A percentile compares a stretch with the other conserved stretches of the same genome.
Evolutionary conservation across 2,329 filamentous ascomycete genomes (phyloP).

Genomic region (Tolypocladium ovalisporum): DNA sequence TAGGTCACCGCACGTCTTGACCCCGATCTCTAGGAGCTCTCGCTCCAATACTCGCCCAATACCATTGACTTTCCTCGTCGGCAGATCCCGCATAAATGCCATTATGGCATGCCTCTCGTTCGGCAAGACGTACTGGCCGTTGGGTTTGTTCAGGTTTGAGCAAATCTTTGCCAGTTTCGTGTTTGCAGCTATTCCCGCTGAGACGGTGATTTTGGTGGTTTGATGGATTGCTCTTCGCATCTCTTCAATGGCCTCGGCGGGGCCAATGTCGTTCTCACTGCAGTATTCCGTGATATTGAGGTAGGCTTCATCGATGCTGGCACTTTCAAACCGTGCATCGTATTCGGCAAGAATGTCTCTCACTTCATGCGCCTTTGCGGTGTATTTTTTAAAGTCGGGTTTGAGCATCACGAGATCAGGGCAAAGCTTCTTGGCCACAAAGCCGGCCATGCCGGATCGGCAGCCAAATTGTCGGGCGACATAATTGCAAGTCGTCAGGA

Average conservation of each 20-base stretch:
- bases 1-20: constrained; percentile 83
- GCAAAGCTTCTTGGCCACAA: constrained; percentile 90
- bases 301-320: constrained; percentile 94
- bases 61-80: constrained; percentile 86
- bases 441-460: constrained; percentile 89
- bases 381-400: constrained; percentile 85
- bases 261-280: constrained; percentile 50
- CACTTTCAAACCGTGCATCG: constrained; percentile 82
- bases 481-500: constrained; percentile 69
- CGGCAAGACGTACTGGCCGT: constrained; percentile 74
- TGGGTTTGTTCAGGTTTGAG: constrained; percentile 92
- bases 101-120: constrained; percentile 67
- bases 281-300: constrained; percentile 91
- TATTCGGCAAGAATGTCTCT: constrained; percentile 75
- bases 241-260: constrained; percentile 65
- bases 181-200: constrained; percentile 89
- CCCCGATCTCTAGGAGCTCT: constrained; percentile 76
- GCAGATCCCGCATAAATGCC: constrained; percentile 72
- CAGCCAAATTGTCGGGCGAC: constrained; percentile 82
- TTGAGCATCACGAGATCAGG: constrained; percentile 74
- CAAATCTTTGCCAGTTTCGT: constrained; percentile 90
- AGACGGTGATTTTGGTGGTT: constrained; percentile 75
- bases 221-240: constrained; percentile 68
- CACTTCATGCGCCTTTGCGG: constrained; percentile 78
- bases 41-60: constrained; percentile 90